These are phyloP conservation scores for Intubia oerlemansii DNA, from an alignment of 2,329 filamentous ascomycete genomes.

Conservation along the genomic window DNA sequence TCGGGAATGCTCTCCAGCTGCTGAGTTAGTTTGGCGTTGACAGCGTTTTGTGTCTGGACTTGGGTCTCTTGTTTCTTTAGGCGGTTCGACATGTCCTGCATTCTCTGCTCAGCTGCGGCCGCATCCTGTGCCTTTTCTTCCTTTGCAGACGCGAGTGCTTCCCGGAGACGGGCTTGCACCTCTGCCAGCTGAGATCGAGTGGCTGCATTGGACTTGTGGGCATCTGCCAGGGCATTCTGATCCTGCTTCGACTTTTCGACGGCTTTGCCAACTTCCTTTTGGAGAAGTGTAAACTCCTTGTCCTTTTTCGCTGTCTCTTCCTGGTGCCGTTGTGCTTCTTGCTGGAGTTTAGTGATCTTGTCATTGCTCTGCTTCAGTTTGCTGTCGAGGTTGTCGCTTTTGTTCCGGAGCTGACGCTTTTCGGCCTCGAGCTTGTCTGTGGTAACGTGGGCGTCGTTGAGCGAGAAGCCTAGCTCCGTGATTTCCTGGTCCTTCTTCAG, in stretches of 20 bases:
- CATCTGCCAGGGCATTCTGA: slow-evolving; percentile 14
- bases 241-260: neutral
- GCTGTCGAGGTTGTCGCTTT: slow-evolving; percentile 7
- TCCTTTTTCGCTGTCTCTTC: slow-evolving; percentile 25
- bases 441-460: slow-evolving; percentile 4
- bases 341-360: slow-evolving; percentile 12
- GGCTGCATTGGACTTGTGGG: slow-evolving; percentile 10
- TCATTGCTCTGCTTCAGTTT: slow-evolving; percentile 12
- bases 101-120: neutral
- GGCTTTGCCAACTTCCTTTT: slow-evolving; percentile 5
- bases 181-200: too few relatives aligned
- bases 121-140: too few relatives aligned
- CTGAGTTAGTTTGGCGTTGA: slow-evolving; percentile 1
- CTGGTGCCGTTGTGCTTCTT: slow-evolving; percentile 16
- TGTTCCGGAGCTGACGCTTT: slow-evolving; percentile 6
- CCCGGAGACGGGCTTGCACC: too few relatives aligned
- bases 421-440: slow-evolving; percentile 3
- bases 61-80: slow-evolving; percentile 4
- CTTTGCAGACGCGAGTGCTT: too few relatives aligned
- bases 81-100: neutral
- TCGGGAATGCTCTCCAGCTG: slow-evolving; percentile 5
- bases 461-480: slow-evolving; percentile 4
- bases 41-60: neutral
- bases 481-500: slow-evolving; percentile 2
- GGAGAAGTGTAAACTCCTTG: slow-evolving; percentile 20